These are phyloP conservation scores for Aureobasidium sp. DNA, from an alignment of 2,329 filamentous ascomycete genomes.

Conservation along the genomic window DNA sequence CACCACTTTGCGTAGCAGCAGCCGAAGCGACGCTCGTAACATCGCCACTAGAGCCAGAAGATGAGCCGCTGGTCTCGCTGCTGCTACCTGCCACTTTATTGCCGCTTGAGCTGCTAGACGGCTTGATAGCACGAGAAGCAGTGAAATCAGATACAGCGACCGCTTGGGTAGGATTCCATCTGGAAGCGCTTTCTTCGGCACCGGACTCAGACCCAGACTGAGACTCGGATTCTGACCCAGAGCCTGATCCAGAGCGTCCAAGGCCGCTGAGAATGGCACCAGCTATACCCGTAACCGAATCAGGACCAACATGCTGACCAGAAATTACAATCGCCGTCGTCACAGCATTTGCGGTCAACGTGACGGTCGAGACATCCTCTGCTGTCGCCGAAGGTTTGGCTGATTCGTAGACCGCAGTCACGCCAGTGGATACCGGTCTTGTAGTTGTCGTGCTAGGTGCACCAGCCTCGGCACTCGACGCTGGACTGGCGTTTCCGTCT, in stretches of 20 bases:
- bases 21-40: not conserved
- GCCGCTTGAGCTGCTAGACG: not conserved
- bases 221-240: not conserved
- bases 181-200: not conserved
- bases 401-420: not conserved
- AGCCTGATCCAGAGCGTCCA: not conserved
- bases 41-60: not conserved
- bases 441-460: conserved; percentile 6
- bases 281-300: not conserved
- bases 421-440: conserved; percentile 2
- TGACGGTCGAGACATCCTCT: not conserved
- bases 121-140: not conserved
- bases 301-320: not conserved
- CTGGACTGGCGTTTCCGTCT: not conserved
- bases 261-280: conserved; percentile 3
- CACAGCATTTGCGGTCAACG: not conserved
- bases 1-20: not conserved
- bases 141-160: not conserved
- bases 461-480: not conserved
- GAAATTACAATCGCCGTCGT: conserved; percentile 5
- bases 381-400: not conserved
- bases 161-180: conserved; percentile 3
- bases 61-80: not conserved
- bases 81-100: not conserved
- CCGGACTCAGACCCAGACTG: not conserved